Base-by-base conservation (phyloP, 2,329 filamentous ascomycete species). In the Thermomyces lanuginosus region DNA sequence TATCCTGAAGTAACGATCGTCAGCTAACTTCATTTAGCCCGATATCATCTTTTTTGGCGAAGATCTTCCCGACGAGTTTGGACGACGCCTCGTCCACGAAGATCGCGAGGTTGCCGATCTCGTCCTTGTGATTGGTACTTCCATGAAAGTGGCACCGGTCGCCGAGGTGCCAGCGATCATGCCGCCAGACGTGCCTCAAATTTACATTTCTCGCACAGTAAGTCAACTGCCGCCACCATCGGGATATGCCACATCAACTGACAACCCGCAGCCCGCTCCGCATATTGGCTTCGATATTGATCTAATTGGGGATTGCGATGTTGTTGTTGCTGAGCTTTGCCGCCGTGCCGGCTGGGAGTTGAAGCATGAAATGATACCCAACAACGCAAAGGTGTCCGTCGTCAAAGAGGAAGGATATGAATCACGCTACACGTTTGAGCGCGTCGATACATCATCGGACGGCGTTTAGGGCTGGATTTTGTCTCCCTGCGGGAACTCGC, bases 1-100 rank as follows among this genome's bases (percentile, higher is more conserved):
- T 7, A 15, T 15, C 11, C 26, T 17, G n/a, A 11, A 5, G 17
- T 16, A 2, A 14, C 10, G 8, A 12, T 16, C 16, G 14, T 6
- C 13, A 8, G 10, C 21, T 16, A 22, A 18, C 21, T 20, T 18
- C 13, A 19, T 28, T 18, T 2, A 68, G 64, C 89, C 89, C 6
- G 86, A 95, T 56, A 95, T 98, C 46, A 95, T 82, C 24, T 95
- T 98, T 60, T 95, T 95, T 44, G 86, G 86, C 40, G 89, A 98
- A 56, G 66, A 74, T 26, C 72, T 98, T 1, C 84, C 86, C 0
- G 72, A 80, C 40, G 69, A 72, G 39, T 98, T 98, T 53, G 78
- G 77, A 31, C 63, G 70, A 26, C 76, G 84, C 5, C 67, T 95
- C 8, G 72, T 79, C n/a, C 66, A 80, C 33, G 68, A 81, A 40